Evolutionary conservation across 257 asterid species (phyloP).

Genomic region (Jacaranda copaia): DNA sequence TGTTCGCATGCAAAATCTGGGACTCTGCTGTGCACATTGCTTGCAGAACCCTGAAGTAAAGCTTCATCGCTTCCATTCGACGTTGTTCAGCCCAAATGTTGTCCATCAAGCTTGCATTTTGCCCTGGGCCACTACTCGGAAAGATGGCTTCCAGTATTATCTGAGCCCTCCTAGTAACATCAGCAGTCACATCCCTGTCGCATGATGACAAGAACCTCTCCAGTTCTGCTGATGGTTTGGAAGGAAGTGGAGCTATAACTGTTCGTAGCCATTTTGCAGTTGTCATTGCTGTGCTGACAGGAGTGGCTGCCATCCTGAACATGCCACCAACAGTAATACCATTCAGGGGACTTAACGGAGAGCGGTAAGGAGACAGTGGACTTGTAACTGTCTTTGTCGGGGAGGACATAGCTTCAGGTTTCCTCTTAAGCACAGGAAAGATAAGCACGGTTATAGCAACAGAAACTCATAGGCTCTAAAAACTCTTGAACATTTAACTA

Average conservation of each 20-base stretch:
- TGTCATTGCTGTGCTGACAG: conserved; percentile 98
- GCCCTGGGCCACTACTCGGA: conserved; percentile 89
- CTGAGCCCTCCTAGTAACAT: conserved; percentile 86
- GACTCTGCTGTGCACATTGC: conserved; percentile 95
- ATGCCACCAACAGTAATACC: conserved; percentile 51
- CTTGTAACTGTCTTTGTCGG: conserved; percentile 85
- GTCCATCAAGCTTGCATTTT: conserved; percentile 86
- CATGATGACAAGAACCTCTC: conserved; percentile 83
- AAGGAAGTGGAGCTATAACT: conserved; percentile 85
- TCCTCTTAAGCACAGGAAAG: conserved; percentile 62
- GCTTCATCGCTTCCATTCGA: conserved; percentile 86
- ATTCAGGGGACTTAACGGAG: conserved; percentile 64
- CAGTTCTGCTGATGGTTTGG: conserved; percentile 85
- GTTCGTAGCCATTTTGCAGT: conserved; percentile 96
- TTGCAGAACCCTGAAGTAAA: conserved; percentile 88
- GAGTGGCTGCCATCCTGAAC: conserved; percentile 77
- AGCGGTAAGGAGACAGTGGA: conserved; percentile 77
- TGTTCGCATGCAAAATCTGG: conserved; percentile 73
- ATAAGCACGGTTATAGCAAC: conserved; percentile 27
- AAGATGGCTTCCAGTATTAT: conserved; percentile 93
- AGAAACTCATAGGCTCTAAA: not conserved
- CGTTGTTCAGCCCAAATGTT: conserved; percentile 97
- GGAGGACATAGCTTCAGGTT: conserved; percentile 72
- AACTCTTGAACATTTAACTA: conserved; percentile 22
- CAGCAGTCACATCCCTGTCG: conserved; percentile 82